Base-by-base conservation (phyloP, 768 basidiomycete genomes). In the Russula sp. region DNA sequence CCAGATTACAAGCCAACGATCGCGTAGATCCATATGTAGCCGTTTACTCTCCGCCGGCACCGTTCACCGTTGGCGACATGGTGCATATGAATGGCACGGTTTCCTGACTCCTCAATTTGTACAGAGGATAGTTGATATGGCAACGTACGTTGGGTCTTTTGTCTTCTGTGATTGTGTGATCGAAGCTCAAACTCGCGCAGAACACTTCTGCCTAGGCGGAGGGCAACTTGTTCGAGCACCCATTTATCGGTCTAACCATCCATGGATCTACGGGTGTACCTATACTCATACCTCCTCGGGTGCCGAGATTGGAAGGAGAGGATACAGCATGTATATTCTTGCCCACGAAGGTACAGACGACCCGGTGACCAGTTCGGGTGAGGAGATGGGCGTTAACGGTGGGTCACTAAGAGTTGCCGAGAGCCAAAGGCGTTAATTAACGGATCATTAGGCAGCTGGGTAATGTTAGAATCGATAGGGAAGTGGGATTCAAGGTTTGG, bases 1-100 rank as follows among this genome's bases (percentile, higher is more conserved):
- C 14, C 65, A 91, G 89, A 69, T 71, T 91, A 5, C 72, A 76
- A 42, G 82, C 77, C 5, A 84, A 84, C 68, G 88, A 90, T 68
- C 80, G 83, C 52, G 83, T 84, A 30, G 85, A 89, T 67, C 84
- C 89, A 11, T 90, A 83, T 64, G 79, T 90, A 11, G 84, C 87
- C 1, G 76, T 88, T 11, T 91, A 90, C 71, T 80, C 82, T 24
- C 74, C 79, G 2, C 87, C 87, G 0, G 61, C 73, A 2, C 78
- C 81, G 0, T 78, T 76, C 5, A 66, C 67, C 26, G 68, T 83
- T 20, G 84, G 80, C 3, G 75, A 77, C 32, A 70, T 86, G 32
- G 80, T 78, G 10, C 84, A 83, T 63, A 65, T 90, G 3, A 79
- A 44, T 91, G 88, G 88, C 72, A 69, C 26, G 89, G 89, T 1